Percentiles rank a stretch among this genome's conserved stretches.
phyloP scores from a whole-genome alignment of 2,329 filamentous ascomycete species.

The Colletotrichum neosansevieriae region DNA sequence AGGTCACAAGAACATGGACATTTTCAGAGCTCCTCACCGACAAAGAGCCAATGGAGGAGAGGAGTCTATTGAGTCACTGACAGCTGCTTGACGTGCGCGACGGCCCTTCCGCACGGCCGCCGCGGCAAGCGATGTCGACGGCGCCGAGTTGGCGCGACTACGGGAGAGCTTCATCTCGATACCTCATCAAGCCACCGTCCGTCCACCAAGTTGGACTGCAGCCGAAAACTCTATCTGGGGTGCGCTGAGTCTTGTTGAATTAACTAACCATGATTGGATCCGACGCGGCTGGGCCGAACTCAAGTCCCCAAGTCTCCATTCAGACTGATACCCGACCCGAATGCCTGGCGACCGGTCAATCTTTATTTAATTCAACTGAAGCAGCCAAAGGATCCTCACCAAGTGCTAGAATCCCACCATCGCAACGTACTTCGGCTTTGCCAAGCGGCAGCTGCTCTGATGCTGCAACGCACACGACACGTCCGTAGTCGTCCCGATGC shows the following conservation, averaged over 20 bases:
- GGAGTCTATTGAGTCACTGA: slow-evolving; percentile 13
- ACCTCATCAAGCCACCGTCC: slow-evolving; percentile 15
- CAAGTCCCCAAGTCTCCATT: slow-evolving; percentile 16
- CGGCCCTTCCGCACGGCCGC: slow-evolving; percentile 34
- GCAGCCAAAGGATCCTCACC: neutral
- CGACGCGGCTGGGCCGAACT: slow-evolving; percentile 6
- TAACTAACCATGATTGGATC: neutral
- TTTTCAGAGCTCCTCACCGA: slow-evolving; percentile 24
- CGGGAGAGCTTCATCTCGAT: slow-evolving; percentile 31
- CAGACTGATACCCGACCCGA: slow-evolving; percentile 4
- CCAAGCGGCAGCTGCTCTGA: slow-evolving; percentile 22
- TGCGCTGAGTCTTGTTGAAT: slow-evolving; percentile 9
- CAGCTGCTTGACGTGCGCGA: slow-evolving; percentile 30
- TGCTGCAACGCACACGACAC: slow-evolving; percentile 12
- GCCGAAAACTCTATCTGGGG: slow-evolving; percentile 25
- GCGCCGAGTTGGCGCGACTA: slow-evolving; percentile 26
- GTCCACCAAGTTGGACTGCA: slow-evolving; percentile 9
- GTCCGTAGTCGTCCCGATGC: slow-evolving; percentile 15
- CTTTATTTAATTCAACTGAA: neutral
- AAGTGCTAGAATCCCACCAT: neutral
- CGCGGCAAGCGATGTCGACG: slow-evolving; percentile 37
- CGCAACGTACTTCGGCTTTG: slow-evolving; percentile 12
- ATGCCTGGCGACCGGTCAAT: neutral
- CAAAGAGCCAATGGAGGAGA: neutral
- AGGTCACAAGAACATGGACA: slow-evolving; percentile 5